Evolutionary conservation across 345 rosid species (phyloP).

Genomic region (Melaleuca quinquenervia): DNA sequence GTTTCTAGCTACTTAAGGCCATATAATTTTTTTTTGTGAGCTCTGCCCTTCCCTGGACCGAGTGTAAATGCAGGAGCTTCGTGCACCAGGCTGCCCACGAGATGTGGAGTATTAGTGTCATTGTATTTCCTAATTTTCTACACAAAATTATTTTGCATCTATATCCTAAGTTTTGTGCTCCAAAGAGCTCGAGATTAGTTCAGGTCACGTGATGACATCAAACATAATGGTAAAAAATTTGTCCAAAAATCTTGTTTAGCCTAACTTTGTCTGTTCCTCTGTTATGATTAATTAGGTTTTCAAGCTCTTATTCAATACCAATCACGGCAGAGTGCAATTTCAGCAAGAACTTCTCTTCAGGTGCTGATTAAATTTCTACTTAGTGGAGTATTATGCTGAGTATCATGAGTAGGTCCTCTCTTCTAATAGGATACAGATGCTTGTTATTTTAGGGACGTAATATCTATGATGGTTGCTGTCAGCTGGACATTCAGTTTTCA

Average conservation of each 20-base stretch:
- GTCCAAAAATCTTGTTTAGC: neutral
- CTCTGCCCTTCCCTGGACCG: neutral
- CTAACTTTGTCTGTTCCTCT: neutral
- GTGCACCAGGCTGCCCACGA: neutral
- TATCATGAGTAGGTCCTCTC: neutral
- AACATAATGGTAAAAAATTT: neutral
- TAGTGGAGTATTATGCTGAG: neutral
- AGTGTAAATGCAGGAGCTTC: neutral
- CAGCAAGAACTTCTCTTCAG: constrained; percentile 89
- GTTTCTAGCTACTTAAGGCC: neutral
- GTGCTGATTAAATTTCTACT: constrained; percentile 12
- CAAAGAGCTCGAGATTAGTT: neutral
- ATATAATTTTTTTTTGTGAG: neutral
- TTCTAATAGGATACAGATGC: neutral
- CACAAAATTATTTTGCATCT: constrained; percentile 1
- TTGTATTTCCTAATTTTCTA: neutral
- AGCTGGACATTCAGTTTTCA: constrained; percentile 94
- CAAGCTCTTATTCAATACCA: constrained; percentile 95
- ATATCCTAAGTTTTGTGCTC: neutral
- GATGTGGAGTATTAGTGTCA: neutral
- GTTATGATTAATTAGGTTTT: constrained; percentile 37
- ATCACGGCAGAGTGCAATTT: constrained; percentile 58
- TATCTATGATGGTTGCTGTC: constrained; percentile 96
- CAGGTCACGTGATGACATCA: neutral
- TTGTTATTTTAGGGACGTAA: constrained; percentile 64